Conservation (phyloP, 75 land plant species). For the Picea glauca region DNA sequence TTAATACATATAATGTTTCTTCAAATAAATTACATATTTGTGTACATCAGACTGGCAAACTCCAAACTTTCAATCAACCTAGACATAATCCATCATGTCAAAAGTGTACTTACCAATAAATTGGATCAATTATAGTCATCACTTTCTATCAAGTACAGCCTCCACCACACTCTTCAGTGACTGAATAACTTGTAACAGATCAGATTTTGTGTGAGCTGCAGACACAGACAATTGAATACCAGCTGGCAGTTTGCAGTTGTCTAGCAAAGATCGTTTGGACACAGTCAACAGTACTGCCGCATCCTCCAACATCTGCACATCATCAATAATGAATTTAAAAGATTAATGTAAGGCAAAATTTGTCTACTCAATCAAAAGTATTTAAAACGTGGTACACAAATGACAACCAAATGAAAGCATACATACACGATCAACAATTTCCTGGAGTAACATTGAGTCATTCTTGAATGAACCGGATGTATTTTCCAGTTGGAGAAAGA, state of each 20-base stretch:
- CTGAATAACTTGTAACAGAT: slow-evolving; percentile 39
- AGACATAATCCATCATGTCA: background rate
- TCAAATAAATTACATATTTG: too few species aligned
- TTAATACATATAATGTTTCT: too few species aligned
- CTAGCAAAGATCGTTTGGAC: slow-evolving; percentile 58
- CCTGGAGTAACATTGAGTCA: slow-evolving; percentile 56
- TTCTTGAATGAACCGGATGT: slow-evolving; percentile 51
- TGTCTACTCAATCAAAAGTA: background rate
- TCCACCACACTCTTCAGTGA: slow-evolving; percentile 39
- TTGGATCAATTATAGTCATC: background rate
- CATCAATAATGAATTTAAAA: background rate
- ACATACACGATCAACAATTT: slow-evolving; percentile 59
- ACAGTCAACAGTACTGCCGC: slow-evolving; percentile 54
- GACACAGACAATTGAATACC: slow-evolving; percentile 63
- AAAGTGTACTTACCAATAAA: background rate
- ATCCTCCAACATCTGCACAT: slow-evolving; percentile 60
- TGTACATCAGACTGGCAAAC: too few species aligned
- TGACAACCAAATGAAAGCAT: background rate
- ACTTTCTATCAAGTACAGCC: slow-evolving; percentile 19
- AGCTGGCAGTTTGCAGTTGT: slow-evolving; percentile 65
- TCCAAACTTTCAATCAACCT: too few species aligned
- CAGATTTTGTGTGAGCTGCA: slow-evolving; percentile 71
- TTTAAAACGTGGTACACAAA: background rate
- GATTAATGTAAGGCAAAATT: background rate
- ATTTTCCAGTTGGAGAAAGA: slow-evolving; percentile 58